Base-by-base conservation (phyloP, 2,329 filamentous ascomycete species). In the Pezicula carpinea region DNA sequence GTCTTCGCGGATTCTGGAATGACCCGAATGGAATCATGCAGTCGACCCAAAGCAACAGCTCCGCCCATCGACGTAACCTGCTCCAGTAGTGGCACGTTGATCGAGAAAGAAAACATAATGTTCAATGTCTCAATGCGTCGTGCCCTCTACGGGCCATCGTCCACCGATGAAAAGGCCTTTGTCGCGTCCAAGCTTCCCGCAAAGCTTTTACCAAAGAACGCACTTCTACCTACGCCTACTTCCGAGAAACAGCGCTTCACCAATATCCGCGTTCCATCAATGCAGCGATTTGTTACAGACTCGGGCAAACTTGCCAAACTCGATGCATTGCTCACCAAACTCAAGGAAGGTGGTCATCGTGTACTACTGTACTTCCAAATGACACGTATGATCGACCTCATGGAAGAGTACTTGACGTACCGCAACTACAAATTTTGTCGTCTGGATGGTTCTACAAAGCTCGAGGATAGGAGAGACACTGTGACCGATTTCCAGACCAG, bases 361-460 rank as follows among this genome's bases (percentile, higher is more conserved):
- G 93, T 99, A 18, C 75, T 99, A 45, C 75, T 99, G 17, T 99
- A 99, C 76, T 99, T 99, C 87, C 93, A 99, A 75, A 99, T 99
- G 93, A 99, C 93, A 4, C 87, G 89, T 63, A 99, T 99, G 93
- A 97, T 99, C 63, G 92, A 99, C 66, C 75, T 99, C 51, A 97
- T 97, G 88, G 93, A 99, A 67, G 93, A 99, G 69, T 99, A 97
- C 60, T 76, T 99, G 49, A 97, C 93, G 0, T 97, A 97, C 72
- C 89, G 93, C 65, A 96, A 97, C 71, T 97, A 96, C 83, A 96
- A 95, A 69, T 99, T 96, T 71, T 95, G 92, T 61, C 88, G 93
- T 50, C 78, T 99, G 38, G 93, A 99, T 61, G 93, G 93, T 64
- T 96, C 90, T 15, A 99, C 93, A 36, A 99, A 97, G 67, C 78